These are phyloP conservation scores for Dovyalis caffra DNA, from an alignment of 345 rosid genomes.

Conservation along the genomic window DNA sequence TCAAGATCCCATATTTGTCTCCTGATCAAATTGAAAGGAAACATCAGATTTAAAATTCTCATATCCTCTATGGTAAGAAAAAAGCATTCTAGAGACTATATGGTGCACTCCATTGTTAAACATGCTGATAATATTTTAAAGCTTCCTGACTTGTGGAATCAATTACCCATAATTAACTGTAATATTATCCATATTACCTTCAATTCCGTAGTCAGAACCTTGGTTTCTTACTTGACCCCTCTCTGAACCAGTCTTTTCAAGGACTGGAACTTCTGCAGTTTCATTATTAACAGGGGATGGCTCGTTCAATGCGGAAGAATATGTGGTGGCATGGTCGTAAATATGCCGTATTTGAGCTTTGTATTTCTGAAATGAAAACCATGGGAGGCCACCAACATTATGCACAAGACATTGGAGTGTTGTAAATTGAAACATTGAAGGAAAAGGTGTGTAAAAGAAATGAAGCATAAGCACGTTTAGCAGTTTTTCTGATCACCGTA, in stretches of 20 bases:
- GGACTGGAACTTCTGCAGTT: too few species aligned
- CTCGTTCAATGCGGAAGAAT: neutral
- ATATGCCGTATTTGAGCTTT: slow-evolving; percentile 31
- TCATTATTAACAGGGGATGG: too few species aligned
- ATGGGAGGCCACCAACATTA: neutral
- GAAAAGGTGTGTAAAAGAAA: neutral
- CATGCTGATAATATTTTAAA: too few species aligned
- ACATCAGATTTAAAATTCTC: too few species aligned
- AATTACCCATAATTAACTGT: too few species aligned
- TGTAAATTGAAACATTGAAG: neutral
- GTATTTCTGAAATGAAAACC: slow-evolving; percentile 39
- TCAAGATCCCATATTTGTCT: neutral
- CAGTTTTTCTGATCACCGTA: too few species aligned
- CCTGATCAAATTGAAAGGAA: slow-evolving; percentile 4
- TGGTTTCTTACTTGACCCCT: neutral
- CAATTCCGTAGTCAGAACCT: neutral
- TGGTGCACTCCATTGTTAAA: too few species aligned
- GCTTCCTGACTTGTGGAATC: too few species aligned
- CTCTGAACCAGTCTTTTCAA: neutral
- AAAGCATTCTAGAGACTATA: too few species aligned
- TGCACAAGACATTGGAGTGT: neutral
- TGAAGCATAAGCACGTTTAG: too few species aligned
- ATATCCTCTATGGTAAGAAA: too few species aligned
- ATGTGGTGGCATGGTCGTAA: neutral
- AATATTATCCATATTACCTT: slow-evolving; percentile 4